Base-by-base conservation (phyloP, 2,329 filamentous ascomycete genomes). In the Nemania serpens region DNA sequence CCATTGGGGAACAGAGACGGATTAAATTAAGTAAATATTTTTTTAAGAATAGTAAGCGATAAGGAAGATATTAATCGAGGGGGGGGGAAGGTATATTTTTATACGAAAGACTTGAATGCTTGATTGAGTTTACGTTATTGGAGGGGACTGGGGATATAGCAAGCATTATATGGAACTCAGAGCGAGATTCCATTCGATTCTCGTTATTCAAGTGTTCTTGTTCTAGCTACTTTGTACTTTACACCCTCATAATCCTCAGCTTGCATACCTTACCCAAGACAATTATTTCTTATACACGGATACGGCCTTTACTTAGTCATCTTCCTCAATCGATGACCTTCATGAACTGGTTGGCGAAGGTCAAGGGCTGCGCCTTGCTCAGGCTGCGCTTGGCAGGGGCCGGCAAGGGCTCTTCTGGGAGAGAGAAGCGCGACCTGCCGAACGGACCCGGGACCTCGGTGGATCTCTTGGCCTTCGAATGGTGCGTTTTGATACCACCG, bases 401-500 rank as follows among this genome's bases (percentile, higher is more conserved):
- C 20, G 64, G 61, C 15, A 15, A 29, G 41, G 9, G 15, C 15
- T 43, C 15, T 10, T 10, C 15, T 3, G 17, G 66, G 61, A 49
- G 55, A 62, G 62, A 51, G 55, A 66, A 65, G 37, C 67, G 68
- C 34, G 68, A 61, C 55, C 59, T 65, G 55, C 62, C 58, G 62
- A 70, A 69, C 4, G 68, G 64, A 17, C 57, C 55, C 13, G 60
- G 64, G 37, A 48, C 59, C 12, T 48, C 17, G 17, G 20, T 39
- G 6, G 50, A 54, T 41, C 59, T 65, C 62, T 61, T 67, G 25
- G 58, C 13, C 25, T 55, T 51, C 50, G 29, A 49, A 20, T 43
- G 45, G 39, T 37, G 61, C 48, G 34, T 25, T 9, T 50, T 53
- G 50, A 79, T 75, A 18, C 68, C 68, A 5, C 77, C 77, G 25